phyloP scores from a whole-genome alignment of 106 monocot genomes.

The Gastrodia elata region DNA sequence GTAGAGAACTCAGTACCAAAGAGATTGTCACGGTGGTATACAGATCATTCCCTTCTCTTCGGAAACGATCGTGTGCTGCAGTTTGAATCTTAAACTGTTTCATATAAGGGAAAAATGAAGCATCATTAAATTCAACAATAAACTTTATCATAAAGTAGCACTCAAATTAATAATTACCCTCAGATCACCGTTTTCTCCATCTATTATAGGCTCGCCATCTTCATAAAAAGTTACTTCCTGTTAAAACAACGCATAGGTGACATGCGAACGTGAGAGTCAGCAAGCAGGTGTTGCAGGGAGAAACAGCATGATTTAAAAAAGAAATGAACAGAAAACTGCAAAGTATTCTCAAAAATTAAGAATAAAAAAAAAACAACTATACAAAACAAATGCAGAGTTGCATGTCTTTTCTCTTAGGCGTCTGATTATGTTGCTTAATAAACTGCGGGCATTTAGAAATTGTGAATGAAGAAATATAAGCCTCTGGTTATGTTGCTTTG shows the following conservation, averaged over 20 bases:
- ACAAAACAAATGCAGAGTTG: too few species aligned
- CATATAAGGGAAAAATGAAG: constrained; percentile 4
- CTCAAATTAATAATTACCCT: constrained; percentile 43
- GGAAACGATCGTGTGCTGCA: constrained; percentile 75
- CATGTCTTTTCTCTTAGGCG: too few species aligned
- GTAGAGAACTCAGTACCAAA: constrained; percentile 36
- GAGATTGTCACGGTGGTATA: constrained; percentile 80
- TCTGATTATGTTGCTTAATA: too few species aligned
- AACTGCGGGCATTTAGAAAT: too few species aligned
- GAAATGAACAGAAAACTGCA: background rate
- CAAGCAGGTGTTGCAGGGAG: background rate
- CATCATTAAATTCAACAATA: background rate
- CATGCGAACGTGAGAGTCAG: background rate
- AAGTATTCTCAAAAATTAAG: background rate
- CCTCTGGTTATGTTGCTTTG: too few species aligned
- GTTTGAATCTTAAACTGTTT: constrained; percentile 84
- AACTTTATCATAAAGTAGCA: background rate
- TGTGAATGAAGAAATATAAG: too few species aligned
- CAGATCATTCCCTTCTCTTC: constrained; percentile 85
- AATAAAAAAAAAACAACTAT: too few species aligned
- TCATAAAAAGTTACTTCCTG: constrained; percentile 90
- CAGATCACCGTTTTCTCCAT: constrained; percentile 95
- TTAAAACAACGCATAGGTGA: constrained; percentile 2
- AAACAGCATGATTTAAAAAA: background rate
- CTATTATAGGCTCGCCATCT: constrained; percentile 89